Base-by-base conservation (phyloP, 2,329 filamentous ascomycete species). In the Hypoxylon rubiginosum region DNA sequence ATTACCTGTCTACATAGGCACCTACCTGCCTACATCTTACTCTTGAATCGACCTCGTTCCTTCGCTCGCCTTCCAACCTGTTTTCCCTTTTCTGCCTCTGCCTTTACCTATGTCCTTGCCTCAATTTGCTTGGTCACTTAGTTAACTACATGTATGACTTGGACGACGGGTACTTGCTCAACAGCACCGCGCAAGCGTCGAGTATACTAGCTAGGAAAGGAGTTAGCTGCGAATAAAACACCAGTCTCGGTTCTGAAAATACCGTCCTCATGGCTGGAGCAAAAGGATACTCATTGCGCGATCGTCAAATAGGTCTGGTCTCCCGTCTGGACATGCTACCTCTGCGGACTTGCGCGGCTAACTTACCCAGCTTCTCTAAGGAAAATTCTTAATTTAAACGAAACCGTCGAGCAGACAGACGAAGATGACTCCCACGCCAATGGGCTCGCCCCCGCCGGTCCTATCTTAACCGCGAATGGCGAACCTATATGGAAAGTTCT, bases 401-500 rank as follows among this genome's bases (percentile, higher is more conserved):
- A 96, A 75, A 86, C 88, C 81, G 67, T 86, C 82, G 76, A 87
- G 71, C 78, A 86, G 63, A 85, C 86, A 71, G 84, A 88, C 61
- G 82, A 86, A 53, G 86, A 92, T 64, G 91, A 94, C 62, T 78
- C 85, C 41, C 82, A 87, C 49, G 83, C 87, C 60, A 90, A 90
- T 75, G 90, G 89, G 54, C 82, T 91, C 59, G 85, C 90, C 58
- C 88, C 91, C 21, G 87, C 90, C 39, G 90, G 90, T n/a, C 91
- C 93, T 15, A 92, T 97, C 57, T 83, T 97, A 67, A 94, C 94
- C 72, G 86, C 92, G 50, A 91, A 97, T 73, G 94, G 94, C 68
- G 93, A 97, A 75, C 94, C 95, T 0, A 94, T 97, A 82, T 98
- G 95, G 95, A 98, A 98, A 80, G 92, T 98, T 6, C 84, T 99